These are phyloP conservation scores for Mallotus repandus DNA, from an alignment of 441 rosid species.

Conservation along the genomic window DNA sequence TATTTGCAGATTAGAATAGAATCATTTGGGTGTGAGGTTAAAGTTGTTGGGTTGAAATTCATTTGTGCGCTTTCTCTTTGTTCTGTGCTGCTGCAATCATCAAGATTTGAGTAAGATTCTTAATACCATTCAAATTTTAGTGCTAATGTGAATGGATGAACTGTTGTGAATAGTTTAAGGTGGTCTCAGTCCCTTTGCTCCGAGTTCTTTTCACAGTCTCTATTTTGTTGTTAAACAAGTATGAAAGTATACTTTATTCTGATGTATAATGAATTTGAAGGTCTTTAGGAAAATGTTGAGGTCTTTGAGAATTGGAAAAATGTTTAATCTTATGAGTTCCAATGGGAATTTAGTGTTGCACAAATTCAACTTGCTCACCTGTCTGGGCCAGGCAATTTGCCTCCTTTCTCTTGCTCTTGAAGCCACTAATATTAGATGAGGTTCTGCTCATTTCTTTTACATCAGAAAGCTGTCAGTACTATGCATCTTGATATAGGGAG, in stretches of 20 bases:
- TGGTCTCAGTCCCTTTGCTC: neutral
- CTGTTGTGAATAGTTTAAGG: neutral
- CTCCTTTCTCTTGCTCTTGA: no score
- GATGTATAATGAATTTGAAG: no score
- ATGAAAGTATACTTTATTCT: no score
- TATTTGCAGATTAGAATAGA: constrained; percentile 12
- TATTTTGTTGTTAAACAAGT: no score
- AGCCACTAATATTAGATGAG: neutral
- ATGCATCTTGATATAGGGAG: neutral
- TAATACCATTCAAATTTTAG: neutral
- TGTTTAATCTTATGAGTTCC: no score
- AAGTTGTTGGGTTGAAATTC: constrained; percentile 7
- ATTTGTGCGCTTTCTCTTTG: neutral
- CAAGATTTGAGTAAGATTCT: constrained; percentile 24
- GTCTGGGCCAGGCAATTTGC: no score
- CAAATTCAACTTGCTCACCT: no score
- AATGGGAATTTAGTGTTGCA: no score
- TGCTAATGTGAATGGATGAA: neutral
- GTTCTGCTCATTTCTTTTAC: neutral
- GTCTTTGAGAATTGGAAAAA: no score
- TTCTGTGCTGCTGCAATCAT: constrained; percentile 9
- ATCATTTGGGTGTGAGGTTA: constrained; percentile 16
- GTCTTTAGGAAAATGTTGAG: no score
- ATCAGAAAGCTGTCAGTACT: neutral
- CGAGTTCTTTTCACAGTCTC: no score